Percentiles rank a stretch among this genome's conserved stretches.
phyloP scores from a whole-genome alignment of 2,329 filamentous ascomycete species.

The Ustilaginoidea virens region DNA sequence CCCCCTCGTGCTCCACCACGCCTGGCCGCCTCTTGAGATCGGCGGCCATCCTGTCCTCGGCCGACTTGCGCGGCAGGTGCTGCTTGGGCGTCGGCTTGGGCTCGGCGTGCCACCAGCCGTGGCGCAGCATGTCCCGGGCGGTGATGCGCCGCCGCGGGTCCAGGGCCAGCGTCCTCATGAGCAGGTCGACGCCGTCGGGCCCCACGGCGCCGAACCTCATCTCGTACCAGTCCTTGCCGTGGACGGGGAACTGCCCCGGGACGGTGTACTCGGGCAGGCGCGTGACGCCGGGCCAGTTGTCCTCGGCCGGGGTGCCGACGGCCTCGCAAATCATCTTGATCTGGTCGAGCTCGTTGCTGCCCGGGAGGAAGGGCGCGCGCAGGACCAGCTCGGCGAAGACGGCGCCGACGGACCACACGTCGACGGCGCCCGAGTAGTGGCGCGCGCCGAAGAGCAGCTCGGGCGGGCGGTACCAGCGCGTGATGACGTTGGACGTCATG shows the following conservation, averaged over 20 bases:
- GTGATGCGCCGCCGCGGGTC: constrained; percentile 78
- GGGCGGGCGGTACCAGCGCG: constrained; percentile 88
- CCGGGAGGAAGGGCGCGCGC: constrained; percentile 68
- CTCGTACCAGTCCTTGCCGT: constrained; percentile 57
- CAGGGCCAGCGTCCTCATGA: constrained; percentile 71
- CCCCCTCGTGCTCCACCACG: constrained; percentile 50
- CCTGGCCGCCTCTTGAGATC: constrained; percentile 64
- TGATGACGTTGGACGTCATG: constrained; percentile 95
- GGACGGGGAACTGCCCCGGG: constrained; percentile 44
- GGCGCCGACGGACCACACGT: constrained; percentile 85
- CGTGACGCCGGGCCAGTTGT: constrained; percentile 87
- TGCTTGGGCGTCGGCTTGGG: constrained; percentile 72
- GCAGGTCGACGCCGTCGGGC: constrained; percentile 67
- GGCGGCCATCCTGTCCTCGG: constrained; percentile 60
- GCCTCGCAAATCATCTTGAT: constrained; percentile 69
- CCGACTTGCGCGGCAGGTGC: constrained; percentile 61
- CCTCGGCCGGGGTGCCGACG: constrained; percentile 82
- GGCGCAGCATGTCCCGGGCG: constrained; percentile 61
- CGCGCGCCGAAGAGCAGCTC: constrained; percentile 84
- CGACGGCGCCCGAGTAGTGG: constrained; percentile 81
- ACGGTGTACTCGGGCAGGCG: constrained; percentile 69
- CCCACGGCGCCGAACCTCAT: constrained; percentile 68
- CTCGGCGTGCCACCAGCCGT: constrained; percentile 74
- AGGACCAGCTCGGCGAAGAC: constrained; percentile 87
- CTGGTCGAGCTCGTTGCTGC: constrained; percentile 75